Evolutionary conservation across 306 rosid genomes (phyloP), one percentile per base, ranked within the genome.

Genomic region (Calophaca sinica): DNA sequence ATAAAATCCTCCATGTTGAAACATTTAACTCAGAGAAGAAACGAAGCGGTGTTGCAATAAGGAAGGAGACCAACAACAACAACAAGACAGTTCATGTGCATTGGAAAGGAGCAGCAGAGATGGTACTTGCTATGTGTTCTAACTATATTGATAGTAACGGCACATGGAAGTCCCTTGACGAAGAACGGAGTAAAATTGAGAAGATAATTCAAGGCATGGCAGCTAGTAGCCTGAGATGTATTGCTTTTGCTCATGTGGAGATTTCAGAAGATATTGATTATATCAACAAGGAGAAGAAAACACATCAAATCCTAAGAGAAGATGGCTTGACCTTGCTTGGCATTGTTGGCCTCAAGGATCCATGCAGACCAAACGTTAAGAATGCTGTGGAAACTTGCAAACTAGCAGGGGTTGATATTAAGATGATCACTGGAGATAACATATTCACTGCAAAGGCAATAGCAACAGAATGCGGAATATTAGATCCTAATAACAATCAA

Each of bases 21-120:
- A 93, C 96, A 20, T 93, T 90, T 79, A 89, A 87, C 81, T 90
- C 98, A 0, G 88, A 83, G 70, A 93, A 90, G 89, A 93, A 93
- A 84, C 81, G 97, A 70, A 90, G 98, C 8, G 98, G 96, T 50
- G 84, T 89, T 13, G 84, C 87, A 32, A 68, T 89, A 61, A 90
- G 62, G 83, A 86, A 84, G 60, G 72, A 70, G 41, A 54, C 3
- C 4, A 42, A 5, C 48, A 42, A 6, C 20, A 82, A 90, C 58
- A 70, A 68, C 83, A n/a, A n/a, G n/a, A 77, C 73, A 46, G 76
- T 90, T 63, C 88, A 83, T 35, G 86, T 89, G 75, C 98, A 90
- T 64, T 93, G 97, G 96, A 93, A 93, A 87, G 96, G 96, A 39
- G 98, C 97, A 67, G 93, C 96, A 3, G 96, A 90, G 96, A 85